phyloP scores from a whole-genome alignment of 192 early-diverging fungal species.

The Backusella psychrophila region DNA sequence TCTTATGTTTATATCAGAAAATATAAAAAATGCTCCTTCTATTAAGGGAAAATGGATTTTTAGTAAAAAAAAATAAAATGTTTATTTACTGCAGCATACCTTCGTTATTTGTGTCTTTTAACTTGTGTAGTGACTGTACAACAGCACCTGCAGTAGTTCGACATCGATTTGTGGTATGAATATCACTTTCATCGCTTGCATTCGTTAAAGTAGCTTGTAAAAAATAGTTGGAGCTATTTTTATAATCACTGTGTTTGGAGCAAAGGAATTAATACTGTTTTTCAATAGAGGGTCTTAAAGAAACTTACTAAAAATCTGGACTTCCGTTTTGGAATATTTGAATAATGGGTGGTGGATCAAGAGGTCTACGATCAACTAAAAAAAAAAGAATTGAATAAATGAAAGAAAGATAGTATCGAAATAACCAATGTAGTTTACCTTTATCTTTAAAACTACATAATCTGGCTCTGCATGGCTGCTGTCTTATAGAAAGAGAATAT shows the following conservation, averaged over 20 bases:
- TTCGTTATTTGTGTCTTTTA: constrained; percentile 80
- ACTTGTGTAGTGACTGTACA: constrained; percentile 82
- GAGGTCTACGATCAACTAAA: constrained; percentile 11
- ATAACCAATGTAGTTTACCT: background rate
- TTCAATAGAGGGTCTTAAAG: too few species aligned
- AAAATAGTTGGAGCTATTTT: constrained; percentile 39
- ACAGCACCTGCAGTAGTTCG: constrained; percentile 85
- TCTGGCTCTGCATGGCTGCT: constrained; percentile 8
- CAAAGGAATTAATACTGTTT: too few species aligned
- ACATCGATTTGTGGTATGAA: constrained; percentile 8
- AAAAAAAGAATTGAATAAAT: background rate
- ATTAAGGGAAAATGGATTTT: background rate
- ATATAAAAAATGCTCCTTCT: constrained; percentile 93
- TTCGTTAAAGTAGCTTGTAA: constrained; percentile 5
- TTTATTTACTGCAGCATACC: constrained; percentile 18
- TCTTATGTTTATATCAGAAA: constrained; percentile 88
- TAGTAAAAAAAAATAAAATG: too few species aligned
- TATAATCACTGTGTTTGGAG: background rate
- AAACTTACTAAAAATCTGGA: background rate
- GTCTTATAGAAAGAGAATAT: background rate
- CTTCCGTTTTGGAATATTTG: background rate
- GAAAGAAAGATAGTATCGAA: too few species aligned
- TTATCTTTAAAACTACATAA: constrained; percentile 18
- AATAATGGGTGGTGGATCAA: constrained; percentile 17
- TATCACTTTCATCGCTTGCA: background rate